Percentiles rank a stretch among this genome's conserved stretches.
Conservation (phyloP, 176 grass and related monocot species). For the Ananas comosus region DNA sequence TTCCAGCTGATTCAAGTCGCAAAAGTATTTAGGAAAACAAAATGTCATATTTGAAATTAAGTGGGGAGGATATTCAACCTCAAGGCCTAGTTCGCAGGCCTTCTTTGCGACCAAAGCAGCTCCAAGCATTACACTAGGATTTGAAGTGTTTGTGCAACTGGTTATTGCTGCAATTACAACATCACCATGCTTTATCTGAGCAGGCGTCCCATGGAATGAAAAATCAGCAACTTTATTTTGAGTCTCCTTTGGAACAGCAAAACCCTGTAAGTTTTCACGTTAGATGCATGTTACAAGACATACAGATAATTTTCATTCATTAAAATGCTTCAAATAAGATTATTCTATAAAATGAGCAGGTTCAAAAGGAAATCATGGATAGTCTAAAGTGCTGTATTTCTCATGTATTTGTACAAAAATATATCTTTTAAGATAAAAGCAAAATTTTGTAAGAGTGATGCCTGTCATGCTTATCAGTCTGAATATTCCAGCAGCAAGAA, state of each 20-base stretch:
- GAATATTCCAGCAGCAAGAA: too few species aligned
- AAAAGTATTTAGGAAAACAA: background rate
- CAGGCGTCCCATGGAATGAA: constrained; percentile 68
- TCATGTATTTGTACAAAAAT: too few species aligned
- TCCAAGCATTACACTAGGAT: constrained; percentile 97
- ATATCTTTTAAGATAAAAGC: too few species aligned
- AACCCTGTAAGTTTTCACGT: constrained; percentile 49
- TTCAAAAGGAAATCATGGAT: background rate
- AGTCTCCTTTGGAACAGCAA: constrained; percentile 91
- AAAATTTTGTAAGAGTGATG: too few species aligned
- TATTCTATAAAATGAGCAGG: background rate
- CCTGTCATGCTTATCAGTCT: too few species aligned
- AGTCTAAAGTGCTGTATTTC: too few species aligned
- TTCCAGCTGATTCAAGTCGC: too few species aligned
- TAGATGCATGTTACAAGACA: background rate
- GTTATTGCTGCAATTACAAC: constrained; percentile 99
- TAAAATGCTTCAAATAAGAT: background rate
- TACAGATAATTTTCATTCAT: background rate
- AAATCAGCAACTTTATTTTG: constrained; percentile 85
- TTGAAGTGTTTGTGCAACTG: constrained; percentile 98
- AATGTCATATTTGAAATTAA: constrained; percentile 10
- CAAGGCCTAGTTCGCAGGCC: constrained; percentile 88
- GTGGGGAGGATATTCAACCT: constrained; percentile 38
- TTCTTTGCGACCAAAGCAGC: constrained; percentile 97
- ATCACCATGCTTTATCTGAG: constrained; percentile 88